Percentiles rank a stretch among this genome's conserved stretches.
Conservation (phyloP, 2,329 filamentous ascomycete genomes). For the Camillea tinctor region DNA sequence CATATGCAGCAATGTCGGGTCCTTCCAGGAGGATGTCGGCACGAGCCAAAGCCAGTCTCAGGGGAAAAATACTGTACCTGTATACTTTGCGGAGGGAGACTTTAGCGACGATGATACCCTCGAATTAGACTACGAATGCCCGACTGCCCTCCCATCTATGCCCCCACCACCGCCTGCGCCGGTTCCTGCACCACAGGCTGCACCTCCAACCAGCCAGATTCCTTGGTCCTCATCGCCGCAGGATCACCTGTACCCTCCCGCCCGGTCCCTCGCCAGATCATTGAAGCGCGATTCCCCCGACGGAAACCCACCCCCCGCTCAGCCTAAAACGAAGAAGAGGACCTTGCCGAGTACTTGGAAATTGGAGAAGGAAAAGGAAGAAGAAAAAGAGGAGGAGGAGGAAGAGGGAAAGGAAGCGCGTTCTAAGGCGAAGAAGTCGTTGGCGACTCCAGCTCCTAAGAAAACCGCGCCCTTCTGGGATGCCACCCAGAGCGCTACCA, state of each 20-base stretch:
- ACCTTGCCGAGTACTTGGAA: slow-evolving; percentile 53
- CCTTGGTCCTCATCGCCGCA: slow-evolving; percentile 72
- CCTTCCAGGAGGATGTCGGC: slow-evolving; percentile 45
- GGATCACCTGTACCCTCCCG: slow-evolving; percentile 45
- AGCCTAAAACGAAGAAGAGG: slow-evolving; percentile 56
- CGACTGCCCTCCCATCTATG: slow-evolving; percentile 46
- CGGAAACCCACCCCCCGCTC: slow-evolving; percentile 25
- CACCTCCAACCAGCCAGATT: slow-evolving; percentile 38
- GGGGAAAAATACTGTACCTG: slow-evolving; percentile 31
- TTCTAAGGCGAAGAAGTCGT: slow-evolving; percentile 28
- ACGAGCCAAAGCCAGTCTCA: slow-evolving; percentile 29
- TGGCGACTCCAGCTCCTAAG: slow-evolving; percentile 35
- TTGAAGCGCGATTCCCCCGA: slow-evolving; percentile 44
- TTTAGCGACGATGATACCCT: slow-evolving; percentile 82
- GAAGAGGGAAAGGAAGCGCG: slow-evolving; percentile 33
- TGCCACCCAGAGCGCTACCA: slow-evolving; percentile 69
- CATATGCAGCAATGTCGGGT: slow-evolving; percentile 44
- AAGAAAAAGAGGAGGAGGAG: slow-evolving; percentile 27
- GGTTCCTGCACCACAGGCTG: slow-evolving; percentile 15
- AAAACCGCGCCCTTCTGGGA: slow-evolving; percentile 60
- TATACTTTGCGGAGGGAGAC: slow-evolving; percentile 75
- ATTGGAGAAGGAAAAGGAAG: too few relatives aligned
- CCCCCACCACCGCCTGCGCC: slow-evolving; percentile 31
- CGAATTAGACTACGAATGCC: slow-evolving; percentile 66
- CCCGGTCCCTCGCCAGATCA: slow-evolving; percentile 24